A percentile compares a stretch with the other conserved stretches of the same genome.
Conservation (phyloP, 2,329 filamentous ascomycete genomes). For the Cladobotryum mycophilum region DNA sequence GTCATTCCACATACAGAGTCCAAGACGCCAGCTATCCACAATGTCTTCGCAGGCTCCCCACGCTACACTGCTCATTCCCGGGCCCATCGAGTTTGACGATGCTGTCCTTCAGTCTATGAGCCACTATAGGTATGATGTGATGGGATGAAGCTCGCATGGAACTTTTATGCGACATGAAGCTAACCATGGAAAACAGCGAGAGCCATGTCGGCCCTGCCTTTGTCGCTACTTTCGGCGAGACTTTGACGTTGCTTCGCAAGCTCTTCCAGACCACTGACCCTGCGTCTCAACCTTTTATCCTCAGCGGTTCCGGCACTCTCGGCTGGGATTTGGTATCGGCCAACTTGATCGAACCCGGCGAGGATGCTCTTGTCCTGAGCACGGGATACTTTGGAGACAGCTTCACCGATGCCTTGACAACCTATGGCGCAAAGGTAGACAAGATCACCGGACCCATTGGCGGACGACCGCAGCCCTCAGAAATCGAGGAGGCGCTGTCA, state of each 20-base stretch:
- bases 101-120: slow-evolving; percentile 90
- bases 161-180: neutral
- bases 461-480: slow-evolving; percentile 74
- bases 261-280: slow-evolving; percentile 88
- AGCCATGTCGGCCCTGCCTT: slow-evolving; percentile 88
- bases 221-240: slow-evolving; percentile 85
- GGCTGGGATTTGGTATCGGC: slow-evolving; percentile 96
- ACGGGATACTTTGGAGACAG: slow-evolving; percentile 96
- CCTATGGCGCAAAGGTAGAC: slow-evolving; percentile 85
- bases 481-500: slow-evolving; percentile 82
- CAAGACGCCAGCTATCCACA: slow-evolving; percentile 24
- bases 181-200: slow-evolving; percentile 55
- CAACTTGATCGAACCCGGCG: slow-evolving; percentile 83
- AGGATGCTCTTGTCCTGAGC: slow-evolving; percentile 87
- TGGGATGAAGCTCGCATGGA: no score
- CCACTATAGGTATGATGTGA: slow-evolving; percentile 67
- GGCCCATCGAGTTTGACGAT: slow-evolving; percentile 98
- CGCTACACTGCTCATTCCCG: slow-evolving; percentile 83
- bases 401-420: slow-evolving; percentile 85
- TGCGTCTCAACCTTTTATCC: slow-evolving; percentile 80
- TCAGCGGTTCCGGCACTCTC: slow-evolving; percentile 90
- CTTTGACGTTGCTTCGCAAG: slow-evolving; percentile 78
- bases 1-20: slow-evolving; percentile 13
- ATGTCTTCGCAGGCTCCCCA: slow-evolving; percentile 60
- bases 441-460: slow-evolving; percentile 87